Evolutionary conservation across 768 basidiomycete species (phyloP).

Genomic region (Mycena floridula): DNA sequence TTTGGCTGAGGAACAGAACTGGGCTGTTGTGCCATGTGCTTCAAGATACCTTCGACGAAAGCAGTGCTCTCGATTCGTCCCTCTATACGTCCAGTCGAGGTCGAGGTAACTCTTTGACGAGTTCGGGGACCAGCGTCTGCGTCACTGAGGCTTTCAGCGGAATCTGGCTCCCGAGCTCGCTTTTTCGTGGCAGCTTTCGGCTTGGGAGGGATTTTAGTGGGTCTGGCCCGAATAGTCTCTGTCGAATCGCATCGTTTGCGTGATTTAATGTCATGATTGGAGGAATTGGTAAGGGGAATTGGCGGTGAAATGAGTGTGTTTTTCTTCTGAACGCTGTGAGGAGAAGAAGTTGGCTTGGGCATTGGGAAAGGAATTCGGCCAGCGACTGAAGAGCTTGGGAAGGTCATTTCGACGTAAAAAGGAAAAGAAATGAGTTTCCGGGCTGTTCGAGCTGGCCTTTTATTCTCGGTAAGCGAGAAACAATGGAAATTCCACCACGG

Average conservation of each 20-base stretch:
- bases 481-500: too few relatives aligned
- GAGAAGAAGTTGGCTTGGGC: neutral
- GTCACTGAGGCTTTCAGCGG: neutral
- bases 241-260: neutral
- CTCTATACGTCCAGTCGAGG: too few relatives aligned
- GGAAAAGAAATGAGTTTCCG: neutral
- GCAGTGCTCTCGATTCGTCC: too few relatives aligned
- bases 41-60: neutral
- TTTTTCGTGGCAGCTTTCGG: neutral
- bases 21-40: too few relatives aligned
- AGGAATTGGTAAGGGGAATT: neutral
- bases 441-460: neutral
- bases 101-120: neutral
- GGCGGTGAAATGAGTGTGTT: neutral
- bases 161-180: neutral
- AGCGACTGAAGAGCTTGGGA: neutral
- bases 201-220: too few relatives aligned
- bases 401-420: neutral
- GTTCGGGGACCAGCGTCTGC: neutral
- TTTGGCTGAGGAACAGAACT: too few relatives aligned
- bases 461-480: neutral
- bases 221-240: neutral
- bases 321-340: neutral
- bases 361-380: neutral
- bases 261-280: neutral